Base-by-base conservation (phyloP, 768 basidiomycete species). In the Chiua virens region DNA sequence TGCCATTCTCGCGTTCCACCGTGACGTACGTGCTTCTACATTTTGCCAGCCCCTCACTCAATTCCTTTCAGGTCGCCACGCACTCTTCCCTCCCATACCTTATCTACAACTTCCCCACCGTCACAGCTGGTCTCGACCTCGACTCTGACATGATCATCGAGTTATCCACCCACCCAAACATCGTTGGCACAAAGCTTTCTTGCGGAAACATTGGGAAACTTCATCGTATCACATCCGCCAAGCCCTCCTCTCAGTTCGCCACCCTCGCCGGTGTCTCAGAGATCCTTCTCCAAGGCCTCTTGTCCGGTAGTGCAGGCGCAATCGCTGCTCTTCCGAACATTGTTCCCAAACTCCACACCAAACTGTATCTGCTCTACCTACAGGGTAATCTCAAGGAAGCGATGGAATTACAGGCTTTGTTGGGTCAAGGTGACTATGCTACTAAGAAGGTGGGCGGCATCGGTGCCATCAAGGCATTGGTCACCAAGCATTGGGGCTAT, bases 171-270 rank as follows among this genome's bases (percentile, higher is more conserved):
- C 90, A 92, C 64, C 87, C 87, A 7, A 92, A 93, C 70, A 89
- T 91, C 57, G 86, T 92, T 52, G 92, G 92, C 52, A 83, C 80
- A 45, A 93, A 89, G 70, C 76, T 94, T 21, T 92, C 92, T 28
- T 92, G 90, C 64, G 90, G 86, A 5, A 86, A 84, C 58, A 82
- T 94, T 50, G 89, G 90, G 20, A 94, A 92, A 67, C 81, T 91
- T 40, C 83, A 87, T 47, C 84, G 91, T 17, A 74, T 93, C 39
- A 79, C 85, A 13, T 79, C 82, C 5, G 72, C 78, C 30, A 81
- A 82, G 54, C 69, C 80, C 7, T 55, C 74, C 4, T 62, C 72
- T 3, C 73, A 82, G 37, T 87, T 89, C 57, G 79, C 84, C 4
- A 81, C 89, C n/a, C 85, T 86, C 60, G 80, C 88, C 11, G 91